phyloP scores from a whole-genome alignment of 2,329 filamentous ascomycete genomes.

The Penicillium sp. region DNA sequence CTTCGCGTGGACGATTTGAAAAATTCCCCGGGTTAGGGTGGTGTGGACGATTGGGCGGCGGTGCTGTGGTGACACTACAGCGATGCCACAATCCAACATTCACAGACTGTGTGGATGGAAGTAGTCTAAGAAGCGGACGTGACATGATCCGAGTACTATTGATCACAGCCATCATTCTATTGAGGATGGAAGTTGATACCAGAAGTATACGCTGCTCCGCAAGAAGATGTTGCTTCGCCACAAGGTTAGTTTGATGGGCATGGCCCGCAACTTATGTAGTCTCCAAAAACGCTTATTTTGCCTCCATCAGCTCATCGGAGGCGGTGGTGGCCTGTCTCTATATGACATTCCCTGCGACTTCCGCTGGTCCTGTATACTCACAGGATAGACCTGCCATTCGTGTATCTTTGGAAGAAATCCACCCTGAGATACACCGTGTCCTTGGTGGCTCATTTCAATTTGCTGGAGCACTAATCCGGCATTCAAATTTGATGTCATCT shows the following conservation, averaged over 20 bases:
- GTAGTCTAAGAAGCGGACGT: slow-evolving; percentile 3
- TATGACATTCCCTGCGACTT: background rate
- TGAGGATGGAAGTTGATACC: background rate
- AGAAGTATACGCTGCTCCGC: background rate
- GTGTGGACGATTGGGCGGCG: slow-evolving; percentile 13
- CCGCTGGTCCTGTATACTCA: background rate
- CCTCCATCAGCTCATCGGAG: slow-evolving; percentile 3
- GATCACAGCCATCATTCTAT: background rate
- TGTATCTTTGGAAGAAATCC: background rate
- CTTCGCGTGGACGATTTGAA: slow-evolving; percentile 30
- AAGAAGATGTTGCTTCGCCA: background rate
- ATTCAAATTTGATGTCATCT: slow-evolving; percentile 7
- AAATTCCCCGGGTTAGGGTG: slow-evolving; percentile 38
- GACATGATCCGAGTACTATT: slow-evolving; percentile 2
- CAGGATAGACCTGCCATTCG: background rate
- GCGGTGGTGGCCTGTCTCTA: background rate
- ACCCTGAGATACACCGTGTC: background rate
- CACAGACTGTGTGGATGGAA: slow-evolving; percentile 1
- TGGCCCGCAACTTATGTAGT: background rate
- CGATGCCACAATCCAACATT: slow-evolving; percentile 7
- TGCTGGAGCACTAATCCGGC: slow-evolving; percentile 3
- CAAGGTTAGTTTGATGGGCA: background rate
- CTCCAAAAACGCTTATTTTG: background rate
- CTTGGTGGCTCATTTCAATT: background rate
- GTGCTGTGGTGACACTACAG: slow-evolving; percentile 14